Conservation (phyloP, 371 early-diverging fungal species). For the Cokeromyces recurvatus region DNA sequence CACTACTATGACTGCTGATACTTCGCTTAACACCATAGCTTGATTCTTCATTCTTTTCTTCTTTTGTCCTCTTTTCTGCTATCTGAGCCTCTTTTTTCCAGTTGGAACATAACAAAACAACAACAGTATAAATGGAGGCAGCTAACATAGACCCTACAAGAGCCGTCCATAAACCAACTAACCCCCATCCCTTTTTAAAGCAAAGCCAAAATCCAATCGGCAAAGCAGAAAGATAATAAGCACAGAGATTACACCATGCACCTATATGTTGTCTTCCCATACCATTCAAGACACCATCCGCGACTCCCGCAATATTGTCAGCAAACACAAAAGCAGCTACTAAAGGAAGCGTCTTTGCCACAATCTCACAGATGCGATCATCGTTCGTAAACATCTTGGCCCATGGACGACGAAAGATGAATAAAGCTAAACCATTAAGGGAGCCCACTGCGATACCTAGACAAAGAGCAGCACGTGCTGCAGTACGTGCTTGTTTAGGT, state of each 20-base stretch:
- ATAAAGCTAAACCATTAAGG: conserved; percentile 23
- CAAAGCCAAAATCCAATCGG: conserved; percentile 62
- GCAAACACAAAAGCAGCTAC: conserved; percentile 74
- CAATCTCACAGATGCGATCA: conserved; percentile 52
- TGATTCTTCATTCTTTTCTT: conserved; percentile 14
- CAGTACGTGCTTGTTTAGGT: conserved; percentile 40
- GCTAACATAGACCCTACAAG: conserved; percentile 23
- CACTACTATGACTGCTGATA: no score
- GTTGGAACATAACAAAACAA: conserved; percentile 29
- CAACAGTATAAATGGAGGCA: conserved; percentile 19
- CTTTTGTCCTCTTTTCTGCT: conserved; percentile 21
- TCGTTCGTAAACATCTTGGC: conserved; percentile 67
- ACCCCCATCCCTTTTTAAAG: conserved; percentile 46
- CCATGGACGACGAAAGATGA: conserved; percentile 46
- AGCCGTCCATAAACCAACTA: conserved; percentile 66
- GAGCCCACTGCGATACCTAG: conserved; percentile 29
- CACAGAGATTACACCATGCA: conserved; percentile 58
- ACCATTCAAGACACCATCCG: conserved; percentile 68
- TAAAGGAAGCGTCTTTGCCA: conserved; percentile 64
- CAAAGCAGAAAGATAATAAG: conserved; percentile 61
- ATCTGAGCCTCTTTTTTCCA: conserved; percentile 25
- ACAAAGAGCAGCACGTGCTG: conserved; percentile 38
- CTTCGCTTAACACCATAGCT: no score
- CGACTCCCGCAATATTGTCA: conserved; percentile 64
- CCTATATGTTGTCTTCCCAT: conserved; percentile 67